Conservation (phyloP, 2,329 filamentous ascomycete species). For the Venturia asperata region DNA sequence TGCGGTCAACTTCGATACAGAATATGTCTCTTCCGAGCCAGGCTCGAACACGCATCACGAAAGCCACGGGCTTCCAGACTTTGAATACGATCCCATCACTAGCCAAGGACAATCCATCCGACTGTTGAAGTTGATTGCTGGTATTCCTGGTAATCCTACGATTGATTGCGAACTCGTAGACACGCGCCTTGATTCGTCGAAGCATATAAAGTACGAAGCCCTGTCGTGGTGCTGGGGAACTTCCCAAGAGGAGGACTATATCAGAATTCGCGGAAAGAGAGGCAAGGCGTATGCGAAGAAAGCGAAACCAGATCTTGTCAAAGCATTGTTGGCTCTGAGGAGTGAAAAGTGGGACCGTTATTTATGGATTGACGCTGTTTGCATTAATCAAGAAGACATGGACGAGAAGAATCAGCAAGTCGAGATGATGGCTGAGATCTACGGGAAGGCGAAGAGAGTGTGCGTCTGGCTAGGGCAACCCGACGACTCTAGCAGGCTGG, state of each 20-base stretch:
- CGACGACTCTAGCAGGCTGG: slow-evolving; percentile 24
- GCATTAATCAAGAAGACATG: slow-evolving; percentile 20
- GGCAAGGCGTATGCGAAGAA: slow-evolving; percentile 12
- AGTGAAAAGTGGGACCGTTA: neutral
- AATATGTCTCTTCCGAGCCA: neutral
- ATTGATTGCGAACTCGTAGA: slow-evolving; percentile 23
- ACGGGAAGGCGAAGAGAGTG: slow-evolving; percentile 28
- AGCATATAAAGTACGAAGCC: slow-evolving; percentile 22
- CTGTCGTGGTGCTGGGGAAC: slow-evolving; percentile 25
- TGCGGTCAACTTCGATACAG: neutral
- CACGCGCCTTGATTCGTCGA: neutral
- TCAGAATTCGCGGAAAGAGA: slow-evolving; percentile 13
- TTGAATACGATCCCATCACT: slow-evolving; percentile 3
- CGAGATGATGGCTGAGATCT: slow-evolving; percentile 32
- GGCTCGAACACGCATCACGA: neutral
- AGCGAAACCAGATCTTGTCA: slow-evolving; percentile 16
- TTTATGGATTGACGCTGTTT: slow-evolving; percentile 34
- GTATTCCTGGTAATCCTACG: slow-evolving; percentile 19
- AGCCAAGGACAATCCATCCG: slow-evolving; percentile 19
- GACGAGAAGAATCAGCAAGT: slow-evolving; percentile 33
- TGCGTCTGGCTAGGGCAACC: slow-evolving; percentile 32
- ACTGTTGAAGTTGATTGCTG: slow-evolving; percentile 22
- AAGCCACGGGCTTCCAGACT: neutral
- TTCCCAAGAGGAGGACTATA: slow-evolving; percentile 3
- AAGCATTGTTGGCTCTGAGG: slow-evolving; percentile 19